Conservation (phyloP, 78 protist species). For the Dictyostelium discoideum region DNA sequence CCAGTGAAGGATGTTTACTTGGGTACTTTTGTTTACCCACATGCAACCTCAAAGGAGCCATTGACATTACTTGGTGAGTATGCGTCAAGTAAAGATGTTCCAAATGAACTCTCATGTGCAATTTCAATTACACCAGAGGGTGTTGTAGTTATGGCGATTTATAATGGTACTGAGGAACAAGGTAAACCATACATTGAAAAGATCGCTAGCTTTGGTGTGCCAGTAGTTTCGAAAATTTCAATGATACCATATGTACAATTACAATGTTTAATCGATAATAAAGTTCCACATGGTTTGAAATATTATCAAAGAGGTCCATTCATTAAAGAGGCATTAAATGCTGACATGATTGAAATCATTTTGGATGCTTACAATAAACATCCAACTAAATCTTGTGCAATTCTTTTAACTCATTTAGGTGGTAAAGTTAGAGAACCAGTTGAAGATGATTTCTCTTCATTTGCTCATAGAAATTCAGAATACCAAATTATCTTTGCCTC, state of each 20-base stretch:
- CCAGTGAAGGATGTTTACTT: constrained; percentile 7
- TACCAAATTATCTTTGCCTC: constrained; percentile 14
- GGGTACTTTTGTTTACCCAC: constrained; percentile 20
- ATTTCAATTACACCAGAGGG: constrained; percentile 38
- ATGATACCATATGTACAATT: not conserved
- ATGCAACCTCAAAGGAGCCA: not conserved
- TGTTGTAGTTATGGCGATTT: not conserved
- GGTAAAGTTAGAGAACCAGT: not conserved
- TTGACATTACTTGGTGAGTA: not conserved
- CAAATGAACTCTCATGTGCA: constrained; percentile 30
- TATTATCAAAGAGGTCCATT: constrained; percentile 44
- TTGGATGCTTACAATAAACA: not conserved
- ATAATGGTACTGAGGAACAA: not conserved
- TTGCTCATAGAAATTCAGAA: not conserved
- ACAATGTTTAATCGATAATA: constrained; percentile 12
- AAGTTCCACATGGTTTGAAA: constrained; percentile 12
- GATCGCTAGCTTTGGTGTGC: not conserved
- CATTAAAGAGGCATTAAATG: not conserved
- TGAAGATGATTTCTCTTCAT: not conserved
- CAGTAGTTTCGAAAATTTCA: not conserved
- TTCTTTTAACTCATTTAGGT: constrained; percentile 22
- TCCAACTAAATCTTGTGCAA: constrained; percentile 29
- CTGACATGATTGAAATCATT: not conserved
- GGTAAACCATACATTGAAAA: not conserved
- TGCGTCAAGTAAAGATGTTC: not conserved